Base-by-base conservation (phyloP, 2,329 filamentous ascomycete genomes). In the Mycosphaerella arachidis region DNA sequence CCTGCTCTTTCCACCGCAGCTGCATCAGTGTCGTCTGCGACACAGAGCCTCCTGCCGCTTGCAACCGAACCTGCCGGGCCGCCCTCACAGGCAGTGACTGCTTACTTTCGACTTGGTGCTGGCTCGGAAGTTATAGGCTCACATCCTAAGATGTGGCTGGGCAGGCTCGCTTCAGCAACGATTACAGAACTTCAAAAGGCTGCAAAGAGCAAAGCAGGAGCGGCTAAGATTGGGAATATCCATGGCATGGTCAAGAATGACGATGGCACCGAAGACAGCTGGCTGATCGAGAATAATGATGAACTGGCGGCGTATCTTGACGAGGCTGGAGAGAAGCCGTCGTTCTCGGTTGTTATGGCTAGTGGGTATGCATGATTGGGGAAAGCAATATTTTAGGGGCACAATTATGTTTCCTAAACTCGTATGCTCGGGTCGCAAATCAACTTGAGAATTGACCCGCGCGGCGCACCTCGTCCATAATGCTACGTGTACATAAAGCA, bases 301-400 rank as follows among this genome's bases (percentile, higher is more conserved):
- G 89, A 93, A 75, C 72, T 94, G 63, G 82, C 82, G 60, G 87
- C 86, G 0, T 93, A 92, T 74, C 73, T 94, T 8, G 64, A 63
- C 65, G 79, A 82, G 51, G 87, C 90, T 70, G 78, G 87, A 29
- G 77, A 83, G 70, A 85, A 84, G 69, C 79, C 80, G 13, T 81
- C 77, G 6, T 84, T 86, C 58, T 57, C 68, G 43, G 71, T 74
- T 16, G 58, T 66, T 56, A 57, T 73, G 45, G 67, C 68, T 29
- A 67, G 63, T 29, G 69, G 67, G 13, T 68, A 68, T 61, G 65
- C 64, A 10, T 57, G 35, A 52, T 24, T 24, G 24, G 24, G 24
- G 3, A 24, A 24, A 24, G 24, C 24, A 24, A 24, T 24, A 24
- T 24, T 1, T 24, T 3, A 24, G 24, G 24, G 24, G 24, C 24